A percentile compares a stretch with the other conserved stretches of the same genome.
These are phyloP conservation scores for Fennellomyces sp. DNA, from an alignment of 371 early-diverging fungal species.

Conservation along the genomic window DNA sequence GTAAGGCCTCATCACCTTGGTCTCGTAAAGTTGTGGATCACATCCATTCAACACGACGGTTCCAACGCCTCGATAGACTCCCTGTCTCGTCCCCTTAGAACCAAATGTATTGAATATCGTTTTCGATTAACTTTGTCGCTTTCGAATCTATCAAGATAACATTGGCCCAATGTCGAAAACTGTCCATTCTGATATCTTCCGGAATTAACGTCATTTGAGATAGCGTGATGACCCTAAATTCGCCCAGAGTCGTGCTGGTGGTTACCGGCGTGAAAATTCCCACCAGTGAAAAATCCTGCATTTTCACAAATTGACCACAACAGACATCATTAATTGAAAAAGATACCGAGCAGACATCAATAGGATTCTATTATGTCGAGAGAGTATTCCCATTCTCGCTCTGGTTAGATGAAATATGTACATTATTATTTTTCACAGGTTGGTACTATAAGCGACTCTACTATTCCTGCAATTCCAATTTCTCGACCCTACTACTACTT, in stretches of 20 bases:
- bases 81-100: background rate
- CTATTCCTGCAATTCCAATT: no score
- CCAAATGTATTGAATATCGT: background rate
- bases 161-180: background rate
- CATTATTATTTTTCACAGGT: no score
- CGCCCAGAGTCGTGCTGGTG: background rate
- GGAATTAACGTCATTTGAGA: conserved; percentile 1
- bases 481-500: no score
- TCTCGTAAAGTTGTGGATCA: background rate
- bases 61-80: background rate
- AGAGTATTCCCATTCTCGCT: no score
- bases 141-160: background rate
- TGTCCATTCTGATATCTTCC: background rate
- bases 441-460: no score
- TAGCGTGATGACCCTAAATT: background rate
- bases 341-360: no score
- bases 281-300: no score
- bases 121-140: background rate
- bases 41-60: background rate
- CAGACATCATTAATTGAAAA: no score
- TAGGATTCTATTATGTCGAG: no score
- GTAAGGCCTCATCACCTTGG: background rate
- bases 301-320: no score
- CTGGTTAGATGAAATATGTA: no score
- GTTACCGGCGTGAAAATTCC: no score